A percentile compares a stretch with the other conserved stretches of the same genome.
phyloP scores from a whole-genome alignment of 2,329 filamentous ascomycete genomes.

The Hymenoscyphus fructigenus region DNA sequence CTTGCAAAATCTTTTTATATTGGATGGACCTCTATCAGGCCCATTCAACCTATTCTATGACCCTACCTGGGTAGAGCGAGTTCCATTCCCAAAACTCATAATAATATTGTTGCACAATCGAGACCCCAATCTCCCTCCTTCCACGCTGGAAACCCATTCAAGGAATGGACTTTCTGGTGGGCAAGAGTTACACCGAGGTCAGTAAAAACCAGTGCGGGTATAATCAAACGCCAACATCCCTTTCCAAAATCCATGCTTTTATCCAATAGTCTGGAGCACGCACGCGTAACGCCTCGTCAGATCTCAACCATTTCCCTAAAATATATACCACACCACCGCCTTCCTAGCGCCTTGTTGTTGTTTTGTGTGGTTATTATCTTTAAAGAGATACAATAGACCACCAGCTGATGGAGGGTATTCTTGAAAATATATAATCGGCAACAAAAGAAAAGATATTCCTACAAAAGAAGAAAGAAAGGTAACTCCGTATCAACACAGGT shows the following conservation, averaged over 20 bases:
- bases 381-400: constrained; percentile 4
- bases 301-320: constrained; percentile 6
- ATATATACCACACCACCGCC: background rate
- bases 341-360: background rate
- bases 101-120: constrained; percentile 12
- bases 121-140: constrained; percentile 9
- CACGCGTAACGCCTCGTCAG: constrained; percentile 14
- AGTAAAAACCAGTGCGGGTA: constrained; percentile 18
- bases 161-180: constrained; percentile 2
- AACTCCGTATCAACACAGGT: constrained; percentile 15
- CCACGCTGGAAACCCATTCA: background rate
- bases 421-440: constrained; percentile 9
- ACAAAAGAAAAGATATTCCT: constrained; percentile 18
- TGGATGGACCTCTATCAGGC: constrained; percentile 6
- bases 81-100: constrained; percentile 1
- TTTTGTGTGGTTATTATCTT: constrained; percentile 5
- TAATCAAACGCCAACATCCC: constrained; percentile 20
- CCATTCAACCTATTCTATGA: constrained; percentile 11
- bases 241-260: constrained; percentile 17
- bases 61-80: background rate
- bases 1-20: constrained; percentile 1
- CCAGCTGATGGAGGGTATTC: constrained; percentile 7
- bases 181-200: background rate
- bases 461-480: constrained; percentile 8
- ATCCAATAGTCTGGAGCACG: constrained; percentile 6